Percentiles rank a stretch among this genome's conserved stretches.
These are phyloP conservation scores for Leavenworthia alabamica DNA, from an alignment of 345 rosid genomes.

Conservation along the genomic window DNA sequence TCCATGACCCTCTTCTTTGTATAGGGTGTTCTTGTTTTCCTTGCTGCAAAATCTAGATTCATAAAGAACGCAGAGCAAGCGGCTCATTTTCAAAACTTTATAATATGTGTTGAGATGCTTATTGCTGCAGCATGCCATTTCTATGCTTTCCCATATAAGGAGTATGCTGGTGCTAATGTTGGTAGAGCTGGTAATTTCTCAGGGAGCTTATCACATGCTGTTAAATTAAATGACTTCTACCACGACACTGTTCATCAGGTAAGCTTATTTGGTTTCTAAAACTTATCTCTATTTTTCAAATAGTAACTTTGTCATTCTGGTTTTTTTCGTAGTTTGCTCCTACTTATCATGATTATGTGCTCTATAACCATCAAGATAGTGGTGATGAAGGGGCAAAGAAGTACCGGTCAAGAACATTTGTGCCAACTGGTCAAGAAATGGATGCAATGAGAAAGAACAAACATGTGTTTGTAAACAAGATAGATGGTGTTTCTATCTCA, in stretches of 20 bases:
- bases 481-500: constrained; percentile 74
- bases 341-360: constrained; percentile 94
- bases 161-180: constrained; percentile 95
- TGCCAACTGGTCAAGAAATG: constrained; percentile 98
- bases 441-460: constrained; percentile 85
- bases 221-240: constrained; percentile 89
- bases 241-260: constrained; percentile 99
- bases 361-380: constrained; percentile 79
- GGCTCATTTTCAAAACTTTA: constrained; percentile 80
- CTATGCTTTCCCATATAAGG: constrained; percentile 96
- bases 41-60: constrained; percentile 88
- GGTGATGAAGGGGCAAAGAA: constrained; percentile 78
- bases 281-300: neutral
- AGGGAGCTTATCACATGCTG: constrained; percentile 82
- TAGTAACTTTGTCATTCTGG: neutral
- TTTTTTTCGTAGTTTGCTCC: constrained; percentile 84
- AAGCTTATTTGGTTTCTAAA: too few species aligned
- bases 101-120: constrained; percentile 96
- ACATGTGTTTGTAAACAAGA: constrained; percentile 53
- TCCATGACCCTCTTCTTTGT: neutral
- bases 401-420: constrained; percentile 91
- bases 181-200: constrained; percentile 68
- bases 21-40: constrained; percentile 95
- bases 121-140: constrained; percentile 91
- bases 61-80: constrained; percentile 73